Evolutionary conservation across 225 moss, liverwort and hornwort species (phyloP).

Genomic region (Ulota crispa): DNA sequence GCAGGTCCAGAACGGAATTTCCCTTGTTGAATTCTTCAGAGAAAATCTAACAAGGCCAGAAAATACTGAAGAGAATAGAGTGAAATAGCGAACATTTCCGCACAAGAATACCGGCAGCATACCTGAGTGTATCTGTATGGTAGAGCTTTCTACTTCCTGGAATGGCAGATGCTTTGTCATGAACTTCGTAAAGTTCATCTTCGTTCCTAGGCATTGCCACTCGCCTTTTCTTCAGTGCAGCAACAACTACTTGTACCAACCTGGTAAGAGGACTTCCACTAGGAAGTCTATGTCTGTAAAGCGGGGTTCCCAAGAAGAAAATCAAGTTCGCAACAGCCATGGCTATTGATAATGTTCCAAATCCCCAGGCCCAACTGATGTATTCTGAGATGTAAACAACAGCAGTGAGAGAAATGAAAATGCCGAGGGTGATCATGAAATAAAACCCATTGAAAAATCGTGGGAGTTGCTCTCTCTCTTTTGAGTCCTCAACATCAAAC

Average conservation of each 20-base stretch:
- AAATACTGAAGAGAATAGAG: background rate
- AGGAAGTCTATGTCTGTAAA: slow-evolving; percentile 70
- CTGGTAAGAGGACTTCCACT: slow-evolving; percentile 84
- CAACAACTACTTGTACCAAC: slow-evolving; percentile 61
- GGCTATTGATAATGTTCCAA: slow-evolving; percentile 62
- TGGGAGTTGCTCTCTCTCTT: slow-evolving; percentile 47
- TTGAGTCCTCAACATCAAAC: slow-evolving; percentile 47
- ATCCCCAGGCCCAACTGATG: slow-evolving; percentile 81
- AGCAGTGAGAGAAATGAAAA: slow-evolving; percentile 67
- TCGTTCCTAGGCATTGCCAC: slow-evolving; percentile 29
- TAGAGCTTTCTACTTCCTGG: slow-evolving; percentile 57
- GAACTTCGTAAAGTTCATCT: slow-evolving; percentile 48
- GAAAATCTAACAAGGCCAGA: background rate
- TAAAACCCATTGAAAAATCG: slow-evolving; percentile 70
- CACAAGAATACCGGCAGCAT: background rate
- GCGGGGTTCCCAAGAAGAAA: slow-evolving; percentile 59
- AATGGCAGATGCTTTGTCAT: slow-evolving; percentile 58
- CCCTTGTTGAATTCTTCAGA: background rate
- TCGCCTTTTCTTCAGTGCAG: slow-evolving; percentile 48
- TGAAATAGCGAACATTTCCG: background rate
- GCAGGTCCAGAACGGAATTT: background rate
- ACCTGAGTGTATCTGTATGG: slow-evolving; percentile 49
- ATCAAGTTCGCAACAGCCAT: slow-evolving; percentile 55
- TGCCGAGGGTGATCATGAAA: slow-evolving; percentile 67
- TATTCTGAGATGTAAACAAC: slow-evolving; percentile 77